phyloP scores from a whole-genome alignment of 495 filamentous ascomycete genomes.

The Lepidopterella palustris region DNA sequence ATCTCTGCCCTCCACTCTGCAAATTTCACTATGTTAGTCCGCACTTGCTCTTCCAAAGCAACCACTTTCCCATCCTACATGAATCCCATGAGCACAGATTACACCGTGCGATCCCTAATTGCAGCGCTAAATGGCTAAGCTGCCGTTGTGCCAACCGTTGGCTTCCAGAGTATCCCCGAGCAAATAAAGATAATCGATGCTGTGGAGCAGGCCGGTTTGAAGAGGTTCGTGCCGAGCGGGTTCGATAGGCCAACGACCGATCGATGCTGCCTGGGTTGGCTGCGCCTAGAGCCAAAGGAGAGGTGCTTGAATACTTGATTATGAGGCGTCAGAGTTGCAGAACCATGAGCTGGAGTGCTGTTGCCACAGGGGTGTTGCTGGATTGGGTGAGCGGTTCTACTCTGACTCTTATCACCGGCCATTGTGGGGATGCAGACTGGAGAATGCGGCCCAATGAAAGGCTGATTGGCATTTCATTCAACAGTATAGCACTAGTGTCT shows the following conservation, averaged over 20 bases:
- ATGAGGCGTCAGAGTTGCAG: neutral
- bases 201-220: neutral
- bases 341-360: slow-evolving; percentile 1
- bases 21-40: neutral
- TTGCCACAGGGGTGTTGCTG: neutral
- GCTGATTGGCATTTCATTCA: neutral
- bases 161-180: neutral
- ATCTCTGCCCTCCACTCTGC: neutral
- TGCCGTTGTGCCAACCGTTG: neutral
- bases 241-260: neutral
- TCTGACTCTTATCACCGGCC: neutral
- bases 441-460: neutral
- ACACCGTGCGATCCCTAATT: neutral
- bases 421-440: neutral
- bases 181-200: neutral
- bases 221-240: slow-evolving; percentile 1
- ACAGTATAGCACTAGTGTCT: neutral
- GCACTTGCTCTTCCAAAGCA: neutral
- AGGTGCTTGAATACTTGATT: neutral
- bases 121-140: neutral
- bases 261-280: neutral
- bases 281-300: neutral
- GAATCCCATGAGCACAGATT: neutral
- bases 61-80: neutral
- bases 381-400: neutral